A percentile compares a stretch with the other conserved stretches of the same genome.
Evolutionary conservation across 441 rosid species (phyloP).

Genomic region (Geranium incanum): DNA sequence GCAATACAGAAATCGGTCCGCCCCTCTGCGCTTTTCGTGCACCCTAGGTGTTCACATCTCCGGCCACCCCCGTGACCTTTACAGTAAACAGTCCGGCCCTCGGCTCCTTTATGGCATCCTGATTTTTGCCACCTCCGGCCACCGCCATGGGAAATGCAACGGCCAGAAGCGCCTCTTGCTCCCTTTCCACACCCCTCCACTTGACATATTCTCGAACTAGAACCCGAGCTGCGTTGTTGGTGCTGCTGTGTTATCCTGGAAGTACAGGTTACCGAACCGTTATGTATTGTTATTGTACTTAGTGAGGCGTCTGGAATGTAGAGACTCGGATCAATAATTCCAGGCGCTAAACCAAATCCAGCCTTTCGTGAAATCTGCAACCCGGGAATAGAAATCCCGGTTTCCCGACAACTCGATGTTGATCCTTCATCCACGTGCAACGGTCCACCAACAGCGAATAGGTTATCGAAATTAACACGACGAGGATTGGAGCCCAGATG

Average conservation of each 20-base stretch:
- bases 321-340: constrained; percentile 28
- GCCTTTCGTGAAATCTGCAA: constrained; percentile 31
- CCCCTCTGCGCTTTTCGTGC: constrained; percentile 98
- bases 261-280: constrained; percentile 76
- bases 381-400: constrained; percentile 33
- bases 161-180: constrained; percentile 97
- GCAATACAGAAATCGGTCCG: constrained; percentile 87
- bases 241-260: constrained; percentile 52
- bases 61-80: constrained; percentile 38
- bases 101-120: constrained; percentile 93
- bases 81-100: constrained; percentile 92
- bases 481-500: constrained; percentile 32
- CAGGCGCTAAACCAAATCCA: constrained; percentile 37
- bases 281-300: constrained; percentile 30
- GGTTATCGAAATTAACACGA: constrained; percentile 17
- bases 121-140: constrained; percentile 86
- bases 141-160: constrained; percentile 95
- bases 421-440: constrained; percentile 49
- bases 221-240: constrained; percentile 42
- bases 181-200: constrained; percentile 96
- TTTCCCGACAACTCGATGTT: constrained; percentile 35
- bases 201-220: constrained; percentile 75
- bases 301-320: constrained; percentile 50
- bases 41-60: constrained; percentile 81
- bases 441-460: neutral